These are phyloP conservation scores for Kalanchoe fedtschenkoi DNA, from an alignment of 164 flowering plant genomes.

Conservation along the genomic window DNA sequence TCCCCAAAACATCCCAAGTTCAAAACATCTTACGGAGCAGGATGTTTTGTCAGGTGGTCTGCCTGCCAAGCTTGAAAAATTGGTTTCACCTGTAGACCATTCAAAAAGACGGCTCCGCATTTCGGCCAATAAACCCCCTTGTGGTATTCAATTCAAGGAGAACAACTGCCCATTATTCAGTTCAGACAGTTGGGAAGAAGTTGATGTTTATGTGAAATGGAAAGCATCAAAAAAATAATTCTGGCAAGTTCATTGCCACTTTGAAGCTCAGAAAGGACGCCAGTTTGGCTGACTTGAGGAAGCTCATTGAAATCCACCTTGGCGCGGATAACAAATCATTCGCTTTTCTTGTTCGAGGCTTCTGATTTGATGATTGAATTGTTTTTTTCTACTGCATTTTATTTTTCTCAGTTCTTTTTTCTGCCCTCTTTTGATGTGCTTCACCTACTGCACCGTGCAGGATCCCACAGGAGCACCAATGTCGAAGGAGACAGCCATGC, in stretches of 20 bases:
- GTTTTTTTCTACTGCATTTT: no score
- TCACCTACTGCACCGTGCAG: not conserved
- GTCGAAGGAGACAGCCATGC: not conserved
- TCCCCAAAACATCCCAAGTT: conserved; percentile 34
- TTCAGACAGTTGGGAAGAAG: conserved; percentile 11
- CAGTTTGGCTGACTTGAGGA: not conserved
- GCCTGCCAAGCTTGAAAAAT: no score
- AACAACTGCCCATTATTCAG: no score
- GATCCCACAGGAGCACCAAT: conserved; percentile 1
- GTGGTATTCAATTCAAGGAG: no score
- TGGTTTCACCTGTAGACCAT: no score
- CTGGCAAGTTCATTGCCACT: conserved; percentile 51
- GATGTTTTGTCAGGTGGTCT: conserved; percentile 15
- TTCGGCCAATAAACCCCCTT: no score
- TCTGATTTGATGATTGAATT: no score
- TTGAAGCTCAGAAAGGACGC: conserved; percentile 17
- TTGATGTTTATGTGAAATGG: conserved; percentile 65
- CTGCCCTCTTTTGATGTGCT: not conserved
- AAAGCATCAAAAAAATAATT: conserved; percentile 55
- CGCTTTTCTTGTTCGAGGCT: not conserved
- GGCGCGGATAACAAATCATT: not conserved
- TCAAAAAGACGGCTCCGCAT: conserved; percentile 12
- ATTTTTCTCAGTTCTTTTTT: not conserved
- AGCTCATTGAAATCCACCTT: not conserved
- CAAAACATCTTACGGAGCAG: conserved; percentile 10